Base-by-base conservation (phyloP, 2,329 filamentous ascomycete species). In the Botryotinia convoluta region DNA sequence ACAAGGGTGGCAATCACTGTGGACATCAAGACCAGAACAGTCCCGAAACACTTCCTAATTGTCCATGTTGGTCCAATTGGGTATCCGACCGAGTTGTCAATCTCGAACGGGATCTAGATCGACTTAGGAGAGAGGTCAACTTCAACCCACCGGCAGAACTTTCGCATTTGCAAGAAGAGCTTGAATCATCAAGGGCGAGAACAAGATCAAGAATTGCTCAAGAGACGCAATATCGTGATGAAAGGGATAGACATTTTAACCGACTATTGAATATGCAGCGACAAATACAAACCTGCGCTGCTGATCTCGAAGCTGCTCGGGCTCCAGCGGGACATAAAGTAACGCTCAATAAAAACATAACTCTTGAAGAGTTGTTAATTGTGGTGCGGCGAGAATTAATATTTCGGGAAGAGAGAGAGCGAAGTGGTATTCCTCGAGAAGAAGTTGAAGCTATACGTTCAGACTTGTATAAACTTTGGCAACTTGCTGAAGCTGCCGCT, bases 181-280 rank as follows among this genome's bases (percentile, higher is more conserved):
- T 68, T 1, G 14, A 59, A 39, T 54, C 71, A 14, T 37, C 65
- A 42, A 35, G 54, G 42, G 62, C 71, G 4, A 69, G 67, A 39
- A 69, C 54, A 29, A 57, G n/a, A 39, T 20, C 48, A 9, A 54
- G 60, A 26, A 67, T 57, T 35, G 71, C 44, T 10, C 71, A 73
- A 48, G 71, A 73, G 45, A 42, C 37, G 7, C 39, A 29, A 8
- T 69, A 54, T 57, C 64, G 71, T 20, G 71, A 62, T 37, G 71
- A 73, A 4, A 69, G 71, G 29, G 57, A 73, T 39, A 54, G 71
- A 9, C 65, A 73, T 45, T 70, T 73, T 29, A 63, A 73, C 26
- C 65, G 71, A 57, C 18, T 73, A 29, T 18, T 69, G 12, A 65
- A 73, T 54, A 73, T 73, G 32, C 65, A 73, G 1, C 8, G 22